Percentiles rank a stretch among this genome's conserved stretches.
Conservation (phyloP, 192 early-diverging fungal species). For the Phlyctochytrium bullatum region DNA sequence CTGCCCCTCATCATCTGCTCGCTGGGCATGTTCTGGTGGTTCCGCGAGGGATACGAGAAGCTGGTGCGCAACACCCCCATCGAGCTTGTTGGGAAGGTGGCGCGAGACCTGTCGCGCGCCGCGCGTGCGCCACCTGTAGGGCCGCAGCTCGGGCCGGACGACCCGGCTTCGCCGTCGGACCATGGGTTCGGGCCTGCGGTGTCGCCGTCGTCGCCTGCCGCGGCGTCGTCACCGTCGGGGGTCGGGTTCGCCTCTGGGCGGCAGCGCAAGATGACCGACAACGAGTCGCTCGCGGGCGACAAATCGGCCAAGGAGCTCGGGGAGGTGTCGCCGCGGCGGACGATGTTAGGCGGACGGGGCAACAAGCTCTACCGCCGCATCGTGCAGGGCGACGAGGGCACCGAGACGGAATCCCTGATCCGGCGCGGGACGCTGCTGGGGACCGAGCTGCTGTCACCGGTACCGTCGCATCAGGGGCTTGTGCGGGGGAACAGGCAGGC, state of each 20-base stretch:
- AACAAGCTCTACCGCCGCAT: background rate
- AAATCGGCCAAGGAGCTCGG: background rate
- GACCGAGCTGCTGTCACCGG: background rate
- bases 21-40: conserved; percentile 38
- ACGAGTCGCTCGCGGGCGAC: background rate
- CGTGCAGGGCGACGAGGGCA: background rate
- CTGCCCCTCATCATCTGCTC: conserved; percentile 42
- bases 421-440: background rate
- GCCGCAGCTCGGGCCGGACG: background rate
- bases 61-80: conserved; percentile 41
- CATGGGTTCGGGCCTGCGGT: conserved; percentile 13
- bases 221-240: no score
- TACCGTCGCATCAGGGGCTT: background rate
- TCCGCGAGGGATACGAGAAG: conserved; percentile 49
- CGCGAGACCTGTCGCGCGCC: conserved; percentile 19
- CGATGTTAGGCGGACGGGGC: background rate
- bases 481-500: no score
- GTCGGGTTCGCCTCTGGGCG: no score
- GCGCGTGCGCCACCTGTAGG: background rate
- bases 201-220: conserved; percentile 14
- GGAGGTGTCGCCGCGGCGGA: background rate
- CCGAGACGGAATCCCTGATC: background rate
- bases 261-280: background rate
- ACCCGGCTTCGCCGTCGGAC: background rate
- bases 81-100: conserved; percentile 45